Evolutionary conservation across 768 basidiomycete genomes (phyloP).

Genomic region (Agrocybe pediades): DNA sequence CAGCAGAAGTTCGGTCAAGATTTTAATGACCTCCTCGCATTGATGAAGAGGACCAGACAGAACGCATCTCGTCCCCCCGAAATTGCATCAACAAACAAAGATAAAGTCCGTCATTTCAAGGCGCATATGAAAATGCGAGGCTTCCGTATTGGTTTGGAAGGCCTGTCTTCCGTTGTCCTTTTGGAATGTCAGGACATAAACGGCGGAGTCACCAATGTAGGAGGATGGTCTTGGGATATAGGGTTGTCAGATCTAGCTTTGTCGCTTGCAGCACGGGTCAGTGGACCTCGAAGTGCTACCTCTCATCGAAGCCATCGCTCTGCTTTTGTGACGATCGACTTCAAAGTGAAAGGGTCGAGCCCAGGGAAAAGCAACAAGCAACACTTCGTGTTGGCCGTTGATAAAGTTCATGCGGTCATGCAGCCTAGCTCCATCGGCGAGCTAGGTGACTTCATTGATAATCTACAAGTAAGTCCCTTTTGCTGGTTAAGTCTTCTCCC

Average conservation of each 20-base stretch:
- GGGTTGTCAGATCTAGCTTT: conserved; percentile 75
- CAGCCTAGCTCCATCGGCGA: conserved; percentile 92
- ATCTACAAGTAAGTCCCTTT: conserved; percentile 62
- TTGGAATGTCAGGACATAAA: conserved; percentile 77
- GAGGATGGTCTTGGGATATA: conserved; percentile 63
- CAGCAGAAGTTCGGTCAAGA: conserved; percentile 91
- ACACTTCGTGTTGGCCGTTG: conserved; percentile 55
- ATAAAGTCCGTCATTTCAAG: conserved; percentile 34
- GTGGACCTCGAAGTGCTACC: conserved; percentile 32
- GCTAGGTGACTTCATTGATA: conserved; percentile 85
- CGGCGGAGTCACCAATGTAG: conserved; percentile 55
- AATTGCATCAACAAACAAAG: conserved; percentile 8
- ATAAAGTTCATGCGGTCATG: conserved; percentile 90
- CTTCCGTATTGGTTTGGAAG: conserved; percentile 79
- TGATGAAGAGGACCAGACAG: conserved; percentile 63
- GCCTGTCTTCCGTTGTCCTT: conserved; percentile 69
- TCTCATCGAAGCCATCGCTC: conserved; percentile 66
- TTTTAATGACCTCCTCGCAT: conserved; percentile 74
- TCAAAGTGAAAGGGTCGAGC: conserved; percentile 45
- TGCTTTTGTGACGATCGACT: conserved; percentile 84
- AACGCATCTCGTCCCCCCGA: conserved; percentile 20
- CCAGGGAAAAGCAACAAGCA: conserved; percentile 28
- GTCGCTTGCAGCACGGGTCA: conserved; percentile 72
- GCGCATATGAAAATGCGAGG: conserved; percentile 72
- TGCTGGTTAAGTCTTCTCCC: background rate